phyloP scores from a whole-genome alignment of 768 basidiomycete species.

The Suillus cothurnatus region DNA sequence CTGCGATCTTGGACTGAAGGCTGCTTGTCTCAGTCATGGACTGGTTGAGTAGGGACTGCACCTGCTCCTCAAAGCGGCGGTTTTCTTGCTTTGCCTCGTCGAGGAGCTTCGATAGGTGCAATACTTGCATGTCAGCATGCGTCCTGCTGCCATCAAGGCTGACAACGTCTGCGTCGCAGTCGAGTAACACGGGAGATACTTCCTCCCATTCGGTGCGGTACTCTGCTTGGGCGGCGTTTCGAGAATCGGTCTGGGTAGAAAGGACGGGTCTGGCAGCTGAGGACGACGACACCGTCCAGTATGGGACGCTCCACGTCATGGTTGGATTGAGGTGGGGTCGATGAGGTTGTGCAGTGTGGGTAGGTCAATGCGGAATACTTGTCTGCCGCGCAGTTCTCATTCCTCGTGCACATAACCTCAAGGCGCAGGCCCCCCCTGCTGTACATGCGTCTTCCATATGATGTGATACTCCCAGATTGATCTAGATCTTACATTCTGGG shows the following conservation, averaged over 20 bases:
- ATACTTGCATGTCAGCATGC: slow-evolving; percentile 1
- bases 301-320: slow-evolving; percentile 7
- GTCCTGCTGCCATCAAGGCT: slow-evolving; percentile 5
- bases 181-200: slow-evolving; percentile 4
- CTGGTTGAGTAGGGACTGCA: slow-evolving; percentile 7
- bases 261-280: background rate
- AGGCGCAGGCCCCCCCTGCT: background rate
- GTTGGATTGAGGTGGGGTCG: background rate
- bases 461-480: background rate
- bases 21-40: slow-evolving; percentile 9
- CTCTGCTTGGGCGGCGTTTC: background rate
- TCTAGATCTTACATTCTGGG: background rate
- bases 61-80: slow-evolving; percentile 4
- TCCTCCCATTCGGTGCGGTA: slow-evolving; percentile 6
- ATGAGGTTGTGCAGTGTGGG: background rate
- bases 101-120: slow-evolving; percentile 2
- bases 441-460: background rate
- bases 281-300: background rate
- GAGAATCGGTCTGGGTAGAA: background rate
- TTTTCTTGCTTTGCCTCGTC: slow-evolving; percentile 8
- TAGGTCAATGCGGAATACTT: background rate
- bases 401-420: slow-evolving; percentile 1
- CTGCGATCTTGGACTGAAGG: slow-evolving; percentile 4
- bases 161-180: slow-evolving; percentile 11
- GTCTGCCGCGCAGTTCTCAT: background rate